Base-by-base conservation (phyloP, 2,329 filamentous ascomycete species). In the Aureobasidium sp. region DNA sequence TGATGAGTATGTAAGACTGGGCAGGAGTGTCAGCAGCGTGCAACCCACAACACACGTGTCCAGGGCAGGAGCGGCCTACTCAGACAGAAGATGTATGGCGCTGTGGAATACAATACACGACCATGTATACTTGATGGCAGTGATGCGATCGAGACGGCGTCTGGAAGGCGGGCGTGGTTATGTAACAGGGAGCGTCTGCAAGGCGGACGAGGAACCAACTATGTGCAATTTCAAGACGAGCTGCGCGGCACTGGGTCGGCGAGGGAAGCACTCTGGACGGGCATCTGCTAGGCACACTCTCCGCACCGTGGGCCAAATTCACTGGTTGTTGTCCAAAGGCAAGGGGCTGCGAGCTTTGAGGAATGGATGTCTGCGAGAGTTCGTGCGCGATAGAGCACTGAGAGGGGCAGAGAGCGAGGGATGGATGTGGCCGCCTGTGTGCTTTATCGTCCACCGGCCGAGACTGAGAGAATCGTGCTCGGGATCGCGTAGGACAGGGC, bases 221-320 rank as follows among this genome's bases (percentile, higher is more conserved):
- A 63, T 63, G 61, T 62, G 61, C 48, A 63, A 63, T 63, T 60
- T 63, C 54, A 63, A 53, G 29, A 59, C 19, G 12, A 59, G 44
- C 22, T 37, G 53, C 53, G 45, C 52, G 61, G 44, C 61, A 35
- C 44, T 62, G n/a, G 37, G 61, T 60, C 61, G 61, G 54, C 58
- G 57, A 60, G 54, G 61, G 45, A 63, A 40, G 48, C 31, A 53
- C 29, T 57, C 33, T 42, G 19, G 33, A 47, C 29, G 54, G 31
- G 42, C 54, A 58, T 58, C 31, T 58, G 54, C 54, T 39, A 31
- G 37, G 54, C 54, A 57, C 53, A 44, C 54, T 39, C 17, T 48
- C 39, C 31, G 31, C 44, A 22, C 39, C 42, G 54, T 59, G 54
- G 54, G 31, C 44, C 44, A 19, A 39, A 37, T 59, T 48, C 37